Percentiles rank a stretch among this genome's conserved stretches.
These are phyloP conservation scores for Debaryomyces prosopidis DNA, from an alignment of 805 yeast species.

Conservation along the genomic window DNA sequence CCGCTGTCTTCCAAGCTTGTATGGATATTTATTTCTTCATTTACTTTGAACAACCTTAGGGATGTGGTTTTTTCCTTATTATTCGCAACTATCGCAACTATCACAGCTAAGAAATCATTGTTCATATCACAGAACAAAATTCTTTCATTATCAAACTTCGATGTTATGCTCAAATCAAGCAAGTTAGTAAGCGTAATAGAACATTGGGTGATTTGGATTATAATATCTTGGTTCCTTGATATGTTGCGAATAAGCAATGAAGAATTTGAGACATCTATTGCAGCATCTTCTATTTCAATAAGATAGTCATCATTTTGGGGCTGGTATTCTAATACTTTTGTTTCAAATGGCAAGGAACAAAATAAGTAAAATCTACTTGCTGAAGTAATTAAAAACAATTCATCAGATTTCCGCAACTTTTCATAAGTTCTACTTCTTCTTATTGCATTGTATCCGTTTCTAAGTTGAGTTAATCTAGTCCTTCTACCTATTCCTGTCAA, in stretches of 20 bases:
- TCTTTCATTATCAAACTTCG: slow-evolving; percentile 6
- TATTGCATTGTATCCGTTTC: slow-evolving; percentile 30
- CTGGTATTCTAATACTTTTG: slow-evolving; percentile 34
- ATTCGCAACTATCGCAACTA: not conserved
- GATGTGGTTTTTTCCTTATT: not conserved
- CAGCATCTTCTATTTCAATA: slow-evolving; percentile 24
- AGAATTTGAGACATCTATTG: slow-evolving; percentile 10
- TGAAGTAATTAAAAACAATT: slow-evolving; percentile 15
- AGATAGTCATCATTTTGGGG: slow-evolving; percentile 20
- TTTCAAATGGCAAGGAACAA: slow-evolving; percentile 39
- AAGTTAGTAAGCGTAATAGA: slow-evolving; percentile 23
- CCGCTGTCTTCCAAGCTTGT: not conserved
- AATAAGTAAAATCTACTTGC: slow-evolving; percentile 24
- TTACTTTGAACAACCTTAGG: slow-evolving; percentile 3
- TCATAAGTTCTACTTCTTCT: slow-evolving; percentile 27
- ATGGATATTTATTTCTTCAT: not conserved
- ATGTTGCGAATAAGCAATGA: slow-evolving; percentile 17
- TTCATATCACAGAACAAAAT: slow-evolving; percentile 13
- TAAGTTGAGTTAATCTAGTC: slow-evolving; percentile 31
- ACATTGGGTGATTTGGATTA: slow-evolving; percentile 28
- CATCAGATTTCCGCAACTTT: slow-evolving; percentile 29
- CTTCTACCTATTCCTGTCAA: slow-evolving; percentile 37
- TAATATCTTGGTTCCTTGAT: slow-evolving; percentile 6
- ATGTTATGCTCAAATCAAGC: slow-evolving; percentile 6
- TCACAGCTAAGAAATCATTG: slow-evolving; percentile 10